Evolutionary conservation across 2,329 filamentous ascomycete genomes (phyloP).

Genomic region (Monilinia polystroma): DNA sequence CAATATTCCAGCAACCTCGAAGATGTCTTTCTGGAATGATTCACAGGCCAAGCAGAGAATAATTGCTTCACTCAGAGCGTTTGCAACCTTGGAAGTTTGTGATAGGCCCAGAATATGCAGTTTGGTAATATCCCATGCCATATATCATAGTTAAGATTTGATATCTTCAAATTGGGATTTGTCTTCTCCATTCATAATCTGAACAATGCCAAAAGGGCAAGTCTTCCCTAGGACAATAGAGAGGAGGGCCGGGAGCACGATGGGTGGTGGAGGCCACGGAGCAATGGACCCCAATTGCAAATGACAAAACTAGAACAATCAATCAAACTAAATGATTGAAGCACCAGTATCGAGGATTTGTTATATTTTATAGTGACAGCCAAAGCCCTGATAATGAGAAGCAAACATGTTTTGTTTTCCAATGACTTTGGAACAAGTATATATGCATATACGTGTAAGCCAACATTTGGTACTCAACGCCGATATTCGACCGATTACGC

Average conservation of each 20-base stretch:
- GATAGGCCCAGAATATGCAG: not conserved
- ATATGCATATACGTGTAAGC: not conserved
- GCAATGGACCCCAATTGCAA: not conserved
- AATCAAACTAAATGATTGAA: not conserved
- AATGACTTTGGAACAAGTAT: not conserved
- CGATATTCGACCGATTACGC: not conserved
- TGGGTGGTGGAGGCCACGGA: not conserved
- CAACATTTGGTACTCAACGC: not conserved
- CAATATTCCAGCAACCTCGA: not conserved
- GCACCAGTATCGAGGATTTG: not conserved
- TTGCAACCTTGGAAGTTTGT: not conserved
- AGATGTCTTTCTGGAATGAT: not conserved
- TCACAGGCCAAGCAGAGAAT: no score
- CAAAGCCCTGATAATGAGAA: not conserved
- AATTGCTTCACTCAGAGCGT: not conserved
- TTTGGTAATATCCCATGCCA: not conserved
- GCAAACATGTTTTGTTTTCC: not conserved
- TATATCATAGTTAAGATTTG: not conserved
- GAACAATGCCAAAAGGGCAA: not conserved
- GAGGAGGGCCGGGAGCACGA: not conserved
- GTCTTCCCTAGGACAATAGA: not conserved
- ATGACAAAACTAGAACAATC: not conserved
- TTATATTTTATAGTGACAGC: not conserved
- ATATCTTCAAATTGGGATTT: not conserved
- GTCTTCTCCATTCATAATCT: not conserved